Conservation (phyloP, 139 green algal genomes). For the Chlorella sp. region DNA sequence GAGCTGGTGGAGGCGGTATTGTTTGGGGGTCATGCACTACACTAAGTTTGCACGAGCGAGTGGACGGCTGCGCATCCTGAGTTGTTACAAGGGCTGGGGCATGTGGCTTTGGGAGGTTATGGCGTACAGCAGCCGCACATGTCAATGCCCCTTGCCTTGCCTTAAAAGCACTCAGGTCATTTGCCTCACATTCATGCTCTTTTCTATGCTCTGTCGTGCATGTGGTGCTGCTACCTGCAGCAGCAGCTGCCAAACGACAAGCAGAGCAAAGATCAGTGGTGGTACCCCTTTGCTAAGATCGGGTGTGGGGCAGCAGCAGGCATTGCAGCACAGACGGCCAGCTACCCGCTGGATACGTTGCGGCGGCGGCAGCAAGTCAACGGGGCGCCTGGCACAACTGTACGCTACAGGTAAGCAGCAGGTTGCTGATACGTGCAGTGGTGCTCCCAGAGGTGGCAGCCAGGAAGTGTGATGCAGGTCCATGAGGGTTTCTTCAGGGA, state of each 20-base stretch:
- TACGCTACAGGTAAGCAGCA: too few relatives aligned
- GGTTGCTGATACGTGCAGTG: too few relatives aligned
- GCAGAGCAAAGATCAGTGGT: slow-evolving; percentile 16
- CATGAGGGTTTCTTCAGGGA: too few relatives aligned
- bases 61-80: background rate
- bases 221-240: slow-evolving; percentile 37
- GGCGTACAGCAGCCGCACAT: too few relatives aligned
- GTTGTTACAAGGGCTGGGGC: too few relatives aligned
- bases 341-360: slow-evolving; percentile 61
- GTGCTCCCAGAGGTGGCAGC: too few relatives aligned
- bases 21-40: background rate
- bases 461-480: too few relatives aligned
- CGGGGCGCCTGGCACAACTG: too few relatives aligned
- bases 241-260: slow-evolving; percentile 35
- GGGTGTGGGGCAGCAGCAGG: slow-evolving; percentile 46
- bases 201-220: slow-evolving; percentile 39
- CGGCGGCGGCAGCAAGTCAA: slow-evolving; percentile 57
- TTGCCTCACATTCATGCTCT: background rate
- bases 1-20: background rate
- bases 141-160: background rate
- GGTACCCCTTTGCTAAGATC: slow-evolving; percentile 56
- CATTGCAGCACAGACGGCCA: slow-evolving; percentile 42
- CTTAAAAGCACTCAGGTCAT: background rate
- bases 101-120: too few relatives aligned
- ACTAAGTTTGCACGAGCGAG: background rate